Evolutionary conservation across 768 basidiomycete genomes (phyloP), one percentile per base, ranked within the genome.

Genomic region (Amanita exitialis): DNA sequence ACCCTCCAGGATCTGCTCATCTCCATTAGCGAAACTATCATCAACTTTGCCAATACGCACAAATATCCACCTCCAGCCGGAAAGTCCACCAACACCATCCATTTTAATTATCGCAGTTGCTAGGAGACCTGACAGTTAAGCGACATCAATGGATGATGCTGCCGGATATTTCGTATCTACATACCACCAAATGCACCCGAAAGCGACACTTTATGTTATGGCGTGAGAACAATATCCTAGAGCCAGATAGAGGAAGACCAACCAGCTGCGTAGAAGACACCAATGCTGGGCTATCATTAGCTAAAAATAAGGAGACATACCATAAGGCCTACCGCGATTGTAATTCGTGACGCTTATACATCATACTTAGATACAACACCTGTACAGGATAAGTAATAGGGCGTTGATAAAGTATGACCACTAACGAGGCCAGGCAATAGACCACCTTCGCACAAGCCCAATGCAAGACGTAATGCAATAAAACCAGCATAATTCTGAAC

Each of bases 21-120:
- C 52, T 36, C 47, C 50, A 44, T 49, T 47, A 18, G 51, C 10
- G 18, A 13, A 30, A 30, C 20, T 54, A 12, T 44, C 25, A 18
- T 18, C 23, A 41, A n/a, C 32, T 30, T 10, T 15, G 32, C 21
- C 16, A 30, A 12, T 49, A 47, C 76, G 64, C 59, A 83, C 80
- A 58, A 82, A 86, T 20, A 82, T 82, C 79, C 78, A 83, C 41
- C 76, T 66, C 83, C 81, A 83, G 4, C 80, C 80, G 1, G 72
- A 72, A 1, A 80, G 54, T 7, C 68, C 67, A 8, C 69, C 72
- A 5, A 78, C 66, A 6, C 80, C 80, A 23, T 81, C 70, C 78
- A 85, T 80, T 56, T 77, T 74, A 30, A 75, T 57, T 38, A 85
- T 81, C 0, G 71, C 82, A 6, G 76, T 77, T 0, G 82, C 80